Base-by-base conservation (phyloP, 208 protist genomes). In the Trypanosoma platydactyli region DNA sequence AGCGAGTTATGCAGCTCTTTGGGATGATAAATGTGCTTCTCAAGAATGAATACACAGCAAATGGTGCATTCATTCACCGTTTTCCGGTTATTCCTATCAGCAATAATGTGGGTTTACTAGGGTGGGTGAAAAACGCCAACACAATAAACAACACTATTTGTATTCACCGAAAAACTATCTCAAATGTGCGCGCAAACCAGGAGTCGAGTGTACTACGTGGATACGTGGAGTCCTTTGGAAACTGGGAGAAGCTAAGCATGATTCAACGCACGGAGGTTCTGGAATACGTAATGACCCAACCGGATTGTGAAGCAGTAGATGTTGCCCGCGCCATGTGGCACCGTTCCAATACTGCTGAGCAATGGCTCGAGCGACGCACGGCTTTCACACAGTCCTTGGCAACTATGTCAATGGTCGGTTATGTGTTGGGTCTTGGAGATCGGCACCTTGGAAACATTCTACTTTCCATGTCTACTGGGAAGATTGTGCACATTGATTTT, bases 401-500 rank as follows among this genome's bases (percentile, higher is more conserved):
- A 11, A 97, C 98, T 24, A 99, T 99, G 98, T 98, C 91, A 24
- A 99, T 99, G 92, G 98, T 98, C 12, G 92, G 92, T 27, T 96
- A 97, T 75, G 85, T 98, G 22, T 66, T 97, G 25, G 81, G 97
- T 22, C 89, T 99, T 18, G 99, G 99, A 41, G 99, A 99, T 80
- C 89, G 99, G 7, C 99, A 99, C 74, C 97, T 99, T 11, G 95
- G 86, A 53, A 99, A 99, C 84, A 94, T 99, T 15, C 99, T 99
- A 82, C 88, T 99, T 15, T 94, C 99, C 64, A 96, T 98, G 70
- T 83, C 89, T 25, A 98, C 97, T 6, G 99, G 99, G 46, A 98
- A 99, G 68, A 91, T 99, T 69, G 84, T 99, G 25, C 99, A 99
- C 86, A 99, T 99, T 77, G 99, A 99, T 87, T 99, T 99, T 87